Evolutionary conservation across 2,329 filamentous ascomycete species (phyloP), one percentile per base, ranked within the genome.

Genomic region (Sordariomycetes sp.): DNA sequence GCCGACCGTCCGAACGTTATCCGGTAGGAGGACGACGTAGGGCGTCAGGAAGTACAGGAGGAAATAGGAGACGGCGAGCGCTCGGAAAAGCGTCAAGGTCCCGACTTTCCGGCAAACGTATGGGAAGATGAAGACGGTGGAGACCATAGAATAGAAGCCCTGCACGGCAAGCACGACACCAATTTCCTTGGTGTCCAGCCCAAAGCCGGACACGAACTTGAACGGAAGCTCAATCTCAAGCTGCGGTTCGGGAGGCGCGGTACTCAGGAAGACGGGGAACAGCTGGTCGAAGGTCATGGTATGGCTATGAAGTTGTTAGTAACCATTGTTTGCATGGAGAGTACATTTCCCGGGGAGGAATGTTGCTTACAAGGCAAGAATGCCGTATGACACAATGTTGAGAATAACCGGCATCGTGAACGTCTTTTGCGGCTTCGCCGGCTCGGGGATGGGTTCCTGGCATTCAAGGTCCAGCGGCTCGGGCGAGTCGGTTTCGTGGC

Each of bases 281-380:
- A 97, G 80, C 66, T 96, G 89, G 70, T 99, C 94, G 64, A 95
- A 94, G 0, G 91, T 95, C 72, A 99, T 96, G 13, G 92, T 96
- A 73, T 97, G 92, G 74, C 91, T 96, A 65, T 32, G 35, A 13
- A 15, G 51, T 58, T 17, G 53, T 67, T 61, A 66, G 63, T 17
- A 24, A 53, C 34, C 3, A 5, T 13, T 2, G 12, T 15, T 54
- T 39, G n/a, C 17, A 13, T 36, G 25, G n/a, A 54, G 24, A 8
- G 5, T 10, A 45, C n/a, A 3, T 6, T 17, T n/a, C 13, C 28
- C 2, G 42, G 20, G 24, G 59, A 62, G 60, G 62, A 57, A 32
- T 10, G 12, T 36, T 5, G 20, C 90, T 82, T 79, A 96, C 90
- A 95, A 96, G 62, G 92, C 92, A 59, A 97, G 76, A 64, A 97